These are phyloP conservation scores for Cladophialophora immunda DNA, from an alignment of 2,329 filamentous ascomycete species.

Conservation along the genomic window DNA sequence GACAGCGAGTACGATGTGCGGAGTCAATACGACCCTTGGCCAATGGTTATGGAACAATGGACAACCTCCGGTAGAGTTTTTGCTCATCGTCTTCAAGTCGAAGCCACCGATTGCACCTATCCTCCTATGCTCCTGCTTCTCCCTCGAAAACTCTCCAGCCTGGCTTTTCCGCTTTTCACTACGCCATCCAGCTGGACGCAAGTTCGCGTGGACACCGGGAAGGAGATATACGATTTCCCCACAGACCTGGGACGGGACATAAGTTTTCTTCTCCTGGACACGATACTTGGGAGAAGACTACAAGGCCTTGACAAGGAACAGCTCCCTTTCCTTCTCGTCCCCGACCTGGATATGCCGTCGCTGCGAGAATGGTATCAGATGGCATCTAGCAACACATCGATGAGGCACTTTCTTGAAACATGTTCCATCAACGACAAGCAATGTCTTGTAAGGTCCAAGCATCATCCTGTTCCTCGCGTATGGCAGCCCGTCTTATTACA, in stretches of 20 bases:
- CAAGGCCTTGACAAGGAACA: constrained; percentile 21
- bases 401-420: constrained; percentile 1
- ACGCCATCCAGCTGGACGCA: neutral
- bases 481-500: constrained; percentile 4
- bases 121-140: constrained; percentile 33
- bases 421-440: neutral
- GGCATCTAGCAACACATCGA: constrained; percentile 7
- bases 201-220: constrained; percentile 16
- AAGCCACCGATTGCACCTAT: constrained; percentile 6
- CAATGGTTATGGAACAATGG: constrained; percentile 41
- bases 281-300: constrained; percentile 25
- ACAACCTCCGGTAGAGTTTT: constrained; percentile 15
- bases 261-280: constrained; percentile 22
- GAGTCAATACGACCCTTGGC: constrained; percentile 51
- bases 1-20: constrained; percentile 41
- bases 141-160: constrained; percentile 25
- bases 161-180: constrained; percentile 27
- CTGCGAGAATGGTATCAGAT: constrained; percentile 28
- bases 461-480: constrained; percentile 22
- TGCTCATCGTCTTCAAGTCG: constrained; percentile 29
- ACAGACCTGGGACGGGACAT: constrained; percentile 23
- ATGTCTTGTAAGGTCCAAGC: constrained; percentile 18
- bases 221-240: constrained; percentile 9
- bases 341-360: constrained; percentile 20
- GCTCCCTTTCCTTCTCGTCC: constrained; percentile 33